Percentiles rank a stretch among this genome's conserved stretches.
Conservation (phyloP, 2,329 filamentous ascomycete genomes). For the Epicoccum nigrum region DNA sequence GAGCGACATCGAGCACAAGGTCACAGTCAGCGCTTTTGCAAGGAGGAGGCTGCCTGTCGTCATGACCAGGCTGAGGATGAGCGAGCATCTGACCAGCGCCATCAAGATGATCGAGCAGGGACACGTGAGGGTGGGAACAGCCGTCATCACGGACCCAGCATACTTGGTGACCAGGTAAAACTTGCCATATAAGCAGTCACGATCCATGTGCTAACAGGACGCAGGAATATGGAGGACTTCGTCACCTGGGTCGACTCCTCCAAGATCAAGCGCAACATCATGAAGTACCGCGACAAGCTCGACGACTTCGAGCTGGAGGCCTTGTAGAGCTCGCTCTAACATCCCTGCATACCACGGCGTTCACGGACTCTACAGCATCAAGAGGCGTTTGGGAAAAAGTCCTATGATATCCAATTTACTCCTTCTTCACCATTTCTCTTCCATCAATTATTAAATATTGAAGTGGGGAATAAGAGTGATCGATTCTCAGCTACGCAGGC, state of each 20-base stretch:
- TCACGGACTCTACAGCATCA: slow-evolving; percentile 21
- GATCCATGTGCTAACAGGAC: slow-evolving; percentile 4
- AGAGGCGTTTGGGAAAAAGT: slow-evolving; percentile 21
- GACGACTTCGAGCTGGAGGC: slow-evolving; percentile 85
- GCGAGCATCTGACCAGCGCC: slow-evolving; percentile 80
- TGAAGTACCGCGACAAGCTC: slow-evolving; percentile 92
- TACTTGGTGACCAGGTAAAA: slow-evolving; percentile 75
- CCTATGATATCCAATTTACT: slow-evolving; percentile 21
- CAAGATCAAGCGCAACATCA: slow-evolving; percentile 96
- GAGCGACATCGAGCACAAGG: slow-evolving; percentile 77
- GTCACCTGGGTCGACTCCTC: slow-evolving; percentile 95
- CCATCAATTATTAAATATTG: too few relatives aligned
- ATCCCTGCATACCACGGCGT: slow-evolving; percentile 30
- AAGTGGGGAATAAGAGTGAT: too few relatives aligned
- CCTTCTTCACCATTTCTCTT: neutral
- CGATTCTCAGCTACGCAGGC: too few relatives aligned
- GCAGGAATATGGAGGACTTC: slow-evolving; percentile 87
- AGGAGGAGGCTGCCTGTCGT: slow-evolving; percentile 83
- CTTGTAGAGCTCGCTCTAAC: slow-evolving; percentile 18
- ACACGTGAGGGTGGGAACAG: slow-evolving; percentile 88
- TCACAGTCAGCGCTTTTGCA: slow-evolving; percentile 89
- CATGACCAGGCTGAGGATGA: slow-evolving; percentile 90
- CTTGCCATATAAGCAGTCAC: neutral
- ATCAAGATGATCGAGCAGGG: slow-evolving; percentile 92
- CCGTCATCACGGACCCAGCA: slow-evolving; percentile 87